phyloP scores from a whole-genome alignment of 805 yeast genomes.

The Suhomyces canberraensis region DNA sequence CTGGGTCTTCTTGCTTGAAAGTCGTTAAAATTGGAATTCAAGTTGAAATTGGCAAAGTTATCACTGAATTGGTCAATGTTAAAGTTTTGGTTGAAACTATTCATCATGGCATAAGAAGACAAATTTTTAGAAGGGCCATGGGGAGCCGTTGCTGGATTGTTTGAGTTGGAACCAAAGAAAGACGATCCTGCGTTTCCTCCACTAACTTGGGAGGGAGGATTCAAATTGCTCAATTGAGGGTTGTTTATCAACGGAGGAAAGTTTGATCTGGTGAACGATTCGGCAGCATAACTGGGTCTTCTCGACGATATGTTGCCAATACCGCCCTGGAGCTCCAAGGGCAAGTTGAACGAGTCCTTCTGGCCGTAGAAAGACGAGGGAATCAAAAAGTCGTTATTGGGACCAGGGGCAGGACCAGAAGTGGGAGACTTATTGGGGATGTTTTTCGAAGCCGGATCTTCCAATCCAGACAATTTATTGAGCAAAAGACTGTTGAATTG shows the following conservation, averaged over 20 bases:
- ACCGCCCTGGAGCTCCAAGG: slow-evolving; percentile 63
- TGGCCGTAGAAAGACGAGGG: slow-evolving; percentile 5
- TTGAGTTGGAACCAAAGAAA: slow-evolving; percentile 5
- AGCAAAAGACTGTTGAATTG: slow-evolving; percentile 21
- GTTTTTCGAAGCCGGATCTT: slow-evolving; percentile 6
- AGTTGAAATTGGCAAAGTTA: slow-evolving; percentile 27
- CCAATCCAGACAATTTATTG: slow-evolving; percentile 21
- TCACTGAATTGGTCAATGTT: slow-evolving; percentile 28
- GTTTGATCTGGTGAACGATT: slow-evolving; percentile 45
- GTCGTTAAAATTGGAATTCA: slow-evolving; percentile 33
- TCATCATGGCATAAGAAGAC: slow-evolving; percentile 29
- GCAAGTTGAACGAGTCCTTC: slow-evolving; percentile 44
- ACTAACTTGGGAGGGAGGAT: slow-evolving; percentile 2
- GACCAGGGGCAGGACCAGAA: slow-evolving; percentile 7
- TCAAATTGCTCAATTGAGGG: slow-evolving; percentile 3
- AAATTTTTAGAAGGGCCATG: slow-evolving; percentile 13
- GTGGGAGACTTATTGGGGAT: slow-evolving; percentile 10
- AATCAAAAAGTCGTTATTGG: slow-evolving; percentile 6
- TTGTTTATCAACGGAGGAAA: slow-evolving; percentile 9
- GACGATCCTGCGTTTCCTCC: slow-evolving; percentile 1
- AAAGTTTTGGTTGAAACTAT: slow-evolving; percentile 21
- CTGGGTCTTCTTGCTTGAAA: slow-evolving; percentile 43
- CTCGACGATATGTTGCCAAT: slow-evolving; percentile 59
- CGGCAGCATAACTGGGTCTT: slow-evolving; percentile 75
- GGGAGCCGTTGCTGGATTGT: not conserved